Conservation (phyloP, 768 basidiomycete species). For the Postia placenta region DNA sequence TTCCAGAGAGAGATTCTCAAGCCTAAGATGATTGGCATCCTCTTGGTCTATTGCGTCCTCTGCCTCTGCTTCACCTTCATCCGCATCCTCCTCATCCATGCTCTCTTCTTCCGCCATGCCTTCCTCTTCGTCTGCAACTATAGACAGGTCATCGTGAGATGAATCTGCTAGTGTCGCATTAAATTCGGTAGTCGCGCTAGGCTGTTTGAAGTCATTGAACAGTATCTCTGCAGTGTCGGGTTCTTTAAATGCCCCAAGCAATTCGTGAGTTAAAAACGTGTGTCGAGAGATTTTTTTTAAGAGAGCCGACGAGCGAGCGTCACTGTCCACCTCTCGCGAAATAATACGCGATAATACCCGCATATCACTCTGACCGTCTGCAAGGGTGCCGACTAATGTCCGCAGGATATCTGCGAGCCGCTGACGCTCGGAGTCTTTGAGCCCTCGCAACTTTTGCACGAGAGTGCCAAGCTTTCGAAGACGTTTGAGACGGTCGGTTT, state of each 20-base stretch:
- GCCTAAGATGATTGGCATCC: neutral
- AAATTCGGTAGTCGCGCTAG: no score
- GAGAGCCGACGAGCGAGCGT: neutral
- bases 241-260: neutral
- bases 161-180: no score
- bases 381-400: neutral
- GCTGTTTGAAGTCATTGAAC: no score
- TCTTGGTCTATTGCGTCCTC: neutral
- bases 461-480: conserved; percentile 34
- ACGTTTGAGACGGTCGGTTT: conserved; percentile 50
- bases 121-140: neutral
- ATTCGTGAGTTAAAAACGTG: neutral
- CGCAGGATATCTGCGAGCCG: neutral
- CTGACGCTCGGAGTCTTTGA: neutral
- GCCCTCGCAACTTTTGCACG: conserved; percentile 17
- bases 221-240: neutral
- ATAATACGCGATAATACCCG: neutral
- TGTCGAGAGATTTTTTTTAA: neutral
- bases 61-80: neutral
- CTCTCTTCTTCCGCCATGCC: neutral
- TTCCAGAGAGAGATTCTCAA: no score
- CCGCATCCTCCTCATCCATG: neutral
- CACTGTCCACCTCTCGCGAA: neutral
- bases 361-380: neutral
- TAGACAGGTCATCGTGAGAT: no score